Base-by-base conservation (phyloP, 768 basidiomycete species). In the Strobilomyces dryophilus region DNA sequence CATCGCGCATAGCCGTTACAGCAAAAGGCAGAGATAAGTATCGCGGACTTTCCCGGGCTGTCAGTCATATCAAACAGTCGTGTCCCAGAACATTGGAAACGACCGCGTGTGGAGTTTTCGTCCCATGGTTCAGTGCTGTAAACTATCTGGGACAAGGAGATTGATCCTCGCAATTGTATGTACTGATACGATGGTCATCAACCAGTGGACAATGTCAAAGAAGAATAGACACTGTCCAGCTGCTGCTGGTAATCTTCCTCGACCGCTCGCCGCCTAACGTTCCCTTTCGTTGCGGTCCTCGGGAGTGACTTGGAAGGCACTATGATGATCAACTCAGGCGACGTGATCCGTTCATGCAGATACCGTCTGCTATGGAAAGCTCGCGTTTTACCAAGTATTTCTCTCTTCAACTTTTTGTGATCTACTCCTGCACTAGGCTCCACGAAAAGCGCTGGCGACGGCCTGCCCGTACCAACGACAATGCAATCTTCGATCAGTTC, bases 261-360 rank as follows among this genome's bases (percentile, higher is more conserved):
- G 20, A 89, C 86, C 12, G 85, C 87, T 58, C 76, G 80, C 42
- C 89, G 79, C 46, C 89, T 82, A 58, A 91, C 84, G 62, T 90
- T 91, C 29, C 89, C 88, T 72, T 91, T 91, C 12, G 89, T 89
- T n/a, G 81, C 82, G 0, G 89, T 91, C 57, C 89, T 76, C 35
- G 89, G 89, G 40, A 91, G 77, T 2, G 85, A 79, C n/a, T 78
- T 76, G 40, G 74, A 71, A 26, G 81, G 75, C 17, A 89, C 87
- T 41, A 90, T 71, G 54, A 90, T 69, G 52, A 91, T 78, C 77
- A 87, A 79, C 45, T 84, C 76, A 5, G 79, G 59, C 8, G 76
- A 79, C 5, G 76, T 78, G 71, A 91, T 84, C 36, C 87, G 85
- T 66, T 91, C 89, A 69, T 91, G 89, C 47, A 88, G 71, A 66